Conservation (phyloP, 2,329 filamentous ascomycete genomes). For the Alternaria viburni region DNA sequence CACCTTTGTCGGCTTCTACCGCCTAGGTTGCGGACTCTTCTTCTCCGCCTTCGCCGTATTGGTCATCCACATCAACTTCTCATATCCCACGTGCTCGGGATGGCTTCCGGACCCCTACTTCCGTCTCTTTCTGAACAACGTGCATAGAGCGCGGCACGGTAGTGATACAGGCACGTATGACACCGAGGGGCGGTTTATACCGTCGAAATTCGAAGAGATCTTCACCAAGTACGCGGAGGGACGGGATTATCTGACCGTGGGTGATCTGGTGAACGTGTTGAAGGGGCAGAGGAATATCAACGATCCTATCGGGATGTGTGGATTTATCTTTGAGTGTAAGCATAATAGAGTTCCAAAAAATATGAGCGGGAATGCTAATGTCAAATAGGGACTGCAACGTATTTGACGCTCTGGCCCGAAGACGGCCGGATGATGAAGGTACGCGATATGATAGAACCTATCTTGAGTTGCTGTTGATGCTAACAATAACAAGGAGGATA, state of each 20-base stretch:
- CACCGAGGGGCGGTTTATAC: conserved; percentile 54
- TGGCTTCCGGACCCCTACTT: conserved; percentile 56
- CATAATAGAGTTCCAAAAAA: conserved; percentile 12
- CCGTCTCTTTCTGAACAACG: conserved; percentile 49
- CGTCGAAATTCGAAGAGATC: conserved; percentile 57
- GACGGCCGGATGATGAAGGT: conserved; percentile 62
- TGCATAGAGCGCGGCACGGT: conserved; percentile 55
- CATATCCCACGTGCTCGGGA: conserved; percentile 54
- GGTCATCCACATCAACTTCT: conserved; percentile 59
- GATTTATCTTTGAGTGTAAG: conserved; percentile 52
- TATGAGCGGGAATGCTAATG: background rate
- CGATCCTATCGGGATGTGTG: conserved; percentile 56
- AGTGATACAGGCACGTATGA: conserved; percentile 54
- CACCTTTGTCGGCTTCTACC: conserved; percentile 57
- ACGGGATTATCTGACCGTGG: conserved; percentile 49
- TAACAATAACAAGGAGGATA: conserved; percentile 53
- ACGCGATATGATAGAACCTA: background rate
- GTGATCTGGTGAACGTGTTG: conserved; percentile 49
- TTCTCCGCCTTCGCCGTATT: conserved; percentile 54
- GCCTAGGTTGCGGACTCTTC: conserved; percentile 54
- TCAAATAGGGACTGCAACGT: conserved; percentile 55
- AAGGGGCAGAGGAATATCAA: conserved; percentile 50
- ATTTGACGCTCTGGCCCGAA: conserved; percentile 61
- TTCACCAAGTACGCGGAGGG: conserved; percentile 53
- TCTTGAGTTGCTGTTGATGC: background rate